Percentiles rank a stretch among this genome's conserved stretches.
Evolutionary conservation across 805 yeast species (phyloP).

Genomic region (Wickerhamiella domercqiae): DNA sequence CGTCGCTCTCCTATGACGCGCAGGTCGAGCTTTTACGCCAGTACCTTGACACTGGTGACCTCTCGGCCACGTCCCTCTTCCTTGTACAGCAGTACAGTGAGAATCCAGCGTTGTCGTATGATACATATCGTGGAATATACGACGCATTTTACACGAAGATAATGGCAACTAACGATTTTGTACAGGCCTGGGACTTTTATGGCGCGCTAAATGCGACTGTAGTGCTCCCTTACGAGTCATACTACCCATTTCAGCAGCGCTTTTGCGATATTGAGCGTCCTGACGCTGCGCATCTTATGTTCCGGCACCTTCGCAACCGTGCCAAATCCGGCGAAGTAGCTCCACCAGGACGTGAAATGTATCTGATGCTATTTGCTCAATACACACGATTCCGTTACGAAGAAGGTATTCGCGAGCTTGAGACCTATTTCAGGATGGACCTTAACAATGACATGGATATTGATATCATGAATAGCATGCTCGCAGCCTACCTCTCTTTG

Average conservation of each 20-base stretch:
- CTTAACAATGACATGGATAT: conserved; percentile 39
- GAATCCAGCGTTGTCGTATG: conserved; percentile 17
- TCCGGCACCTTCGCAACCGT: conserved; percentile 42
- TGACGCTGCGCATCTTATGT: conserved; percentile 45
- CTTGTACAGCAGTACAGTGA: conserved; percentile 31
- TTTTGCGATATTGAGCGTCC: conserved; percentile 40
- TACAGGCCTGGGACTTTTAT: conserved; percentile 44
- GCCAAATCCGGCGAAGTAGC: conserved; percentile 34
- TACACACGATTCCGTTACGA: conserved; percentile 46
- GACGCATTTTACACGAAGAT: conserved; percentile 33
- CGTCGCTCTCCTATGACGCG: conserved; percentile 26
- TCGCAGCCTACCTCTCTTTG: conserved; percentile 47
- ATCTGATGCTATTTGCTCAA: conserved; percentile 40
- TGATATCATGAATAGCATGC: conserved; percentile 41
- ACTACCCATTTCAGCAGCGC: conserved; percentile 41
- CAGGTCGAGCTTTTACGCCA: conserved; percentile 27
- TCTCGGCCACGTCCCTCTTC: conserved; percentile 24
- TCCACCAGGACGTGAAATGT: conserved; percentile 42
- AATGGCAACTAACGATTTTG: conserved; percentile 24
- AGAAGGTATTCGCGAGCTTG: conserved; percentile 52
- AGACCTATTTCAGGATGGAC: conserved; percentile 51
- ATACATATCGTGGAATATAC: conserved; percentile 26
- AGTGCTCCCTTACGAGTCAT: conserved; percentile 40
- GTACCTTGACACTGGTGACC: conserved; percentile 28
- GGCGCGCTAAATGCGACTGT: conserved; percentile 42